These are phyloP conservation scores for Lactifluus echinatus DNA, from an alignment of 768 basidiomycete genomes.

Conservation along the genomic window DNA sequence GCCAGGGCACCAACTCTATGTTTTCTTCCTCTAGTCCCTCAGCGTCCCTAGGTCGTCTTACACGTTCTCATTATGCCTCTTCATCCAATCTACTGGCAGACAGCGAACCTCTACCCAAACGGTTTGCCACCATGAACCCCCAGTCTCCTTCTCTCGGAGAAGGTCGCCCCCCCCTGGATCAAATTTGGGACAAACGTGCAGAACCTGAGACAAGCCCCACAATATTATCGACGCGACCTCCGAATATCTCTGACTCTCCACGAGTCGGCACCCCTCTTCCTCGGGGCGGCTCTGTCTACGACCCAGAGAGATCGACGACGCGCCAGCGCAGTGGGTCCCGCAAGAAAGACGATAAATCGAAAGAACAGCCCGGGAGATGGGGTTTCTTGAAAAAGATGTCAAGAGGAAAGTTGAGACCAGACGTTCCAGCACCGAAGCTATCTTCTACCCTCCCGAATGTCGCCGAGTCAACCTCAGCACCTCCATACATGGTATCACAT, in stretches of 20 bases:
- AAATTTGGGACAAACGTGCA: slow-evolving; percentile 37
- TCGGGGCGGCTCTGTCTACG: background rate
- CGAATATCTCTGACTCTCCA: background rate
- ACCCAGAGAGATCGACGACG: background rate
- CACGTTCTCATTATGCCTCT: slow-evolving; percentile 47
- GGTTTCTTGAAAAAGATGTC: slow-evolving; percentile 98
- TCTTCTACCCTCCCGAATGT: slow-evolving; percentile 26
- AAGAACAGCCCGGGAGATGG: slow-evolving; percentile 68
- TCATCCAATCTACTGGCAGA: slow-evolving; percentile 55
- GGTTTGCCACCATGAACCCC: slow-evolving; percentile 62
- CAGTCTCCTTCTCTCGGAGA: slow-evolving; percentile 31
- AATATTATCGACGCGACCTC: background rate
- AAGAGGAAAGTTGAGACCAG: slow-evolving; percentile 83
- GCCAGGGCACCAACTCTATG: slow-evolving; percentile 38
- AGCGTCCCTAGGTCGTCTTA: slow-evolving; percentile 33
- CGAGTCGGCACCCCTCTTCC: background rate
- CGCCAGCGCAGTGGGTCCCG: slow-evolving; percentile 19
- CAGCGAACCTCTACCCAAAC: slow-evolving; percentile 37
- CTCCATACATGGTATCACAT: slow-evolving; percentile 6
- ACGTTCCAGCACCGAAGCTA: slow-evolving; percentile 33
- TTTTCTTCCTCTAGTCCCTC: slow-evolving; percentile 25
- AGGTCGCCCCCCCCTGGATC: slow-evolving; percentile 35
- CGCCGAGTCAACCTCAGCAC: slow-evolving; percentile 6
- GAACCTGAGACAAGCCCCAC: background rate
- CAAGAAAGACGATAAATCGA: slow-evolving; percentile 20